These are phyloP conservation scores for Clonostachys sp. DNA, from an alignment of 2,329 filamentous ascomycete species.

Conservation along the genomic window DNA sequence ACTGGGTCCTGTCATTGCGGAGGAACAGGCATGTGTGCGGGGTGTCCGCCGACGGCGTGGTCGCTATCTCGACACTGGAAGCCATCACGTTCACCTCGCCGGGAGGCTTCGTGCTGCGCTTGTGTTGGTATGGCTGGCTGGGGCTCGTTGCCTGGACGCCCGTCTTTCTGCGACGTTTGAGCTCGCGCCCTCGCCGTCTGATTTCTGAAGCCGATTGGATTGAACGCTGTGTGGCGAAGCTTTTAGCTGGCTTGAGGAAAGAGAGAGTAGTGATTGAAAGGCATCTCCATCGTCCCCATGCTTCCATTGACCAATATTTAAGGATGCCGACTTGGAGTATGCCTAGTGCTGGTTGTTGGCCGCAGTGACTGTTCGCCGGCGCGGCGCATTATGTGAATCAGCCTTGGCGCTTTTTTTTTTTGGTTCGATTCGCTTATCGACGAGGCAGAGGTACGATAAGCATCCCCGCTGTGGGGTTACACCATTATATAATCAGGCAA, in stretches of 20 bases:
- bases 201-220: background rate
- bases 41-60: conserved; percentile 83
- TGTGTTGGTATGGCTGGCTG: background rate
- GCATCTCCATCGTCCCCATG: too few relatives aligned
- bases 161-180: background rate
- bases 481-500: too few relatives aligned
- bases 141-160: too few relatives aligned
- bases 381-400: too few relatives aligned
- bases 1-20: conserved; percentile 76
- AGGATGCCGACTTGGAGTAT: too few relatives aligned
- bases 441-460: too few relatives aligned
- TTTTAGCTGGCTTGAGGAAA: background rate
- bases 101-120: background rate
- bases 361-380: too few relatives aligned
- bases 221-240: background rate
- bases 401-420: too few relatives aligned
- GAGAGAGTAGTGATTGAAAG: background rate
- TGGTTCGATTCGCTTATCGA: too few relatives aligned
- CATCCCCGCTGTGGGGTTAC: too few relatives aligned
- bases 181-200: background rate
- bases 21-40: conserved; percentile 73
- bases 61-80: conserved; percentile 69
- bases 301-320: too few relatives aligned
- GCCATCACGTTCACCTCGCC: conserved; percentile 53
- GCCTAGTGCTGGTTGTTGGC: too few relatives aligned